Evolutionary conservation across 225 moss, liverwort and hornwort species (phyloP).

Genomic region (Polytrichum commune): DNA sequence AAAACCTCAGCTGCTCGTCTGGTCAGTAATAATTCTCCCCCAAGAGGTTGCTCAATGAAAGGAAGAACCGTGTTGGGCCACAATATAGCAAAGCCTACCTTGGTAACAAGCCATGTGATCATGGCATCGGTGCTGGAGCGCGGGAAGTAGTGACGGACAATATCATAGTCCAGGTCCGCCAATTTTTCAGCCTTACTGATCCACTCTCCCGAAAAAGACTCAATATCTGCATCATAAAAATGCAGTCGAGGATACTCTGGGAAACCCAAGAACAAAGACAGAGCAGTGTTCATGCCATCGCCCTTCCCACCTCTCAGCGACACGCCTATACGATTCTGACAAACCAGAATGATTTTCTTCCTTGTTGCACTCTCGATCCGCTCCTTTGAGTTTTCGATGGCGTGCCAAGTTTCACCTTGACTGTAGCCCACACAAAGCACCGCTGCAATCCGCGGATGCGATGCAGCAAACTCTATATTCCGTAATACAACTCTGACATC

Average conservation of each 20-base stretch:
- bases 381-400: conserved; percentile 23
- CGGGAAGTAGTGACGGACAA: conserved; percentile 51
- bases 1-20: conserved; percentile 29
- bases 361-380: conserved; percentile 22
- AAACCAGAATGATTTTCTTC: conserved; percentile 19
- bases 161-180: conserved; percentile 42
- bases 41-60: conserved; percentile 45
- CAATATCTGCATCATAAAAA: conserved; percentile 50
- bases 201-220: conserved; percentile 43
- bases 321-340: conserved; percentile 33
- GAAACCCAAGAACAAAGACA: conserved; percentile 32
- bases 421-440: conserved; percentile 48
- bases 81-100: conserved; percentile 39
- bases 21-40: conserved; percentile 42
- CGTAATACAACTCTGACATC: conserved; percentile 48
- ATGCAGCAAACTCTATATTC: conserved; percentile 47
- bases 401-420: conserved; percentile 50
- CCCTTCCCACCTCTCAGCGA: conserved; percentile 36
- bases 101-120: conserved; percentile 58
- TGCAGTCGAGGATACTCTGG: conserved; percentile 32
- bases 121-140: conserved; percentile 50
- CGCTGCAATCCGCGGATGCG: conserved; percentile 38
- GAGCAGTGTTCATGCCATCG: conserved; percentile 58
- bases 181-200: conserved; percentile 46
- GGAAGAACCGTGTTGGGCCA: conserved; percentile 41